Conservation (phyloP, 176 grass and related monocot species). For the Lolium multiflorum region DNA sequence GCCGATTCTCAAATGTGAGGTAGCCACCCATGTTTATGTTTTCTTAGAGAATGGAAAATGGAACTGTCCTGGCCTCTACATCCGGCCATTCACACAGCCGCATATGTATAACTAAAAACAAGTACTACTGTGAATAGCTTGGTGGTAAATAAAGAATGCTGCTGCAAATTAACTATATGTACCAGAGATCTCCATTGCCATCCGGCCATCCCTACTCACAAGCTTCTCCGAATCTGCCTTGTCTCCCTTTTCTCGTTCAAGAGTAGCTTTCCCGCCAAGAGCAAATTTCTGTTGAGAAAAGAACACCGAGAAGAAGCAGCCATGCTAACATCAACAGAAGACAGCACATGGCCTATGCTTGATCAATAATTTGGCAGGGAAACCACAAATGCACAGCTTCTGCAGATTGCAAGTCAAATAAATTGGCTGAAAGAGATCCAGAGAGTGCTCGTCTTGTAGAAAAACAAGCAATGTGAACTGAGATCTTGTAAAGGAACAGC, state of each 20-base stretch:
- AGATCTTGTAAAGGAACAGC: neutral
- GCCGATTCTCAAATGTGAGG: too few species aligned
- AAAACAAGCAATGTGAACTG: constrained; percentile 28
- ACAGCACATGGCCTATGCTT: constrained; percentile 31
- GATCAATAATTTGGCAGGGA: constrained; percentile 37
- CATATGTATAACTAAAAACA: too few species aligned
- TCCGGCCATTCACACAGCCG: too few species aligned
- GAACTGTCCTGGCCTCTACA: too few species aligned
- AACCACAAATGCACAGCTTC: neutral
- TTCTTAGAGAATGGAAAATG: too few species aligned
- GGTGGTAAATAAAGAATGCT: too few species aligned
- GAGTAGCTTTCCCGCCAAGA: neutral
- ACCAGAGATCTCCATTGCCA: too few species aligned
- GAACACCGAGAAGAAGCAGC: constrained; percentile 30
- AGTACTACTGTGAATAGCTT: too few species aligned
- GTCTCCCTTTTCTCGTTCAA: neutral
- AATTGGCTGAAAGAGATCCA: neutral
- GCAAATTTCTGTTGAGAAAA: constrained; percentile 2
- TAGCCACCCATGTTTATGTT: too few species aligned
- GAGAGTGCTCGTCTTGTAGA: neutral
- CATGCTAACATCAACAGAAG: constrained; percentile 12
- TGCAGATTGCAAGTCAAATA: neutral
- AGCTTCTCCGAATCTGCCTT: constrained; percentile 22
- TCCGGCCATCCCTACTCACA: too few species aligned
- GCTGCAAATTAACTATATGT: too few species aligned